These are phyloP conservation scores for Podila horticola DNA, from an alignment of 192 early-diverging fungal genomes.

Conservation along the genomic window DNA sequence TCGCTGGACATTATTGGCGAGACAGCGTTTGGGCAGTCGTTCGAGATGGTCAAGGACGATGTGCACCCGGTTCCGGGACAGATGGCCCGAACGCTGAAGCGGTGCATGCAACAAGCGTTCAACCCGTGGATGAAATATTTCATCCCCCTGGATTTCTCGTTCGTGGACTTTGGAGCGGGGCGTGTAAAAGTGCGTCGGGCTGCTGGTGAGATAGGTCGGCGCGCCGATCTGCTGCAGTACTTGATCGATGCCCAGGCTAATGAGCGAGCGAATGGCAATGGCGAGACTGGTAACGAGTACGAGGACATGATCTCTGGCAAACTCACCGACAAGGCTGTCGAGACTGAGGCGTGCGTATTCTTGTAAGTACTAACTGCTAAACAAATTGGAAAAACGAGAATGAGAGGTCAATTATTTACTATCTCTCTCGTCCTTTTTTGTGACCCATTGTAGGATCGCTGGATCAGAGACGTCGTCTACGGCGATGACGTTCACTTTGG, in stretches of 20 bases:
- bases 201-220: background rate
- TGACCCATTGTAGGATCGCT: slow-evolving; percentile 21
- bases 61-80: slow-evolving; percentile 54
- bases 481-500: slow-evolving; percentile 27
- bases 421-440: background rate
- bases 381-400: background rate
- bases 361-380: slow-evolving; percentile 11
- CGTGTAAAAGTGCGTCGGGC: slow-evolving; percentile 9
- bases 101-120: slow-evolving; percentile 19
- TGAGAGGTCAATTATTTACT: too few relatives aligned
- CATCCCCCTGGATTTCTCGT: slow-evolving; percentile 22
- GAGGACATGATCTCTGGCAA: slow-evolving; percentile 35
- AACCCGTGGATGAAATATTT: slow-evolving; percentile 32
- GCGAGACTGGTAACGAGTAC: slow-evolving; percentile 29
- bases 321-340: slow-evolving; percentile 53
- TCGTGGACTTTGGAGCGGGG: slow-evolving; percentile 13
- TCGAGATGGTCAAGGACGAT: slow-evolving; percentile 58
- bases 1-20: slow-evolving; percentile 64
- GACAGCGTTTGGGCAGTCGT: slow-evolving; percentile 61
- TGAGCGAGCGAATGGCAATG: slow-evolving; percentile 32
- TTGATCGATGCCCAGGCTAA: slow-evolving; percentile 53
- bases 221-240: slow-evolving; percentile 61
- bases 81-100: slow-evolving; percentile 31
- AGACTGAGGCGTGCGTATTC: slow-evolving; percentile 47
- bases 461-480: slow-evolving; percentile 41